A percentile compares a stretch with the other conserved stretches of the same genome.
Evolutionary conservation across 148 eudicot species (phyloP).

Genomic region (Fallopia convolvulus): DNA sequence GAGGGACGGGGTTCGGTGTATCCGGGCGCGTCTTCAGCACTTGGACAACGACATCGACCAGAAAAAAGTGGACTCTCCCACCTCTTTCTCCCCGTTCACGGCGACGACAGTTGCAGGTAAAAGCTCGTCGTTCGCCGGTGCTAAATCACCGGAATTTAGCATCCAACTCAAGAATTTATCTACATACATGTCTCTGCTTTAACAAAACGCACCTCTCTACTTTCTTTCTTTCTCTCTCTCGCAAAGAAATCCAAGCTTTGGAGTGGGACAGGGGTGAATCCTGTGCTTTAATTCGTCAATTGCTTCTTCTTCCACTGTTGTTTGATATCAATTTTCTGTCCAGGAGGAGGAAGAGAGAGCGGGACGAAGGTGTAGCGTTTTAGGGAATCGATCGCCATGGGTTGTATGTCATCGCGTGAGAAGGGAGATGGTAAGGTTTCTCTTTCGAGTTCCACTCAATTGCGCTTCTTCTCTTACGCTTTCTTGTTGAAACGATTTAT

Average conservation of each 20-base stretch:
- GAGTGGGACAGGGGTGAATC: neutral
- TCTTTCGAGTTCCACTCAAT: neutral
- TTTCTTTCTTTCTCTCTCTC: neutral
- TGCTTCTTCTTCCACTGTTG: neutral
- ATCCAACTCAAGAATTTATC: neutral
- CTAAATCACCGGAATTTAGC: neutral
- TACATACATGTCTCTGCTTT: neutral
- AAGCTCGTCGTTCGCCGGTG: neutral
- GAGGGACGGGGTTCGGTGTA: neutral
- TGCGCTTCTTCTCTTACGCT: neutral
- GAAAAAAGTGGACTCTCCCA: neutral
- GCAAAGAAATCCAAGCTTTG: neutral
- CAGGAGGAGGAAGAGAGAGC: neutral
- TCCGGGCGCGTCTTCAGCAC: neutral
- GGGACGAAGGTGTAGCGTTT: neutral
- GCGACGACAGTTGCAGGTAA: neutral
- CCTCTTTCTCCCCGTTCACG: neutral
- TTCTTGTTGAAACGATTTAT: neutral
- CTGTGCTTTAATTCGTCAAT: neutral
- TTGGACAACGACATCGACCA: neutral
- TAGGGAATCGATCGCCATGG: conserved; percentile 20
- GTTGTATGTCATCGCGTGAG: conserved; percentile 23
- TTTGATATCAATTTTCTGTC: neutral
- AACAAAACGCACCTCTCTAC: neutral
- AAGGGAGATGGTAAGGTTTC: conserved; percentile 25